phyloP scores from a whole-genome alignment of 805 yeast genomes.

The Komagataella mondaviorum region DNA sequence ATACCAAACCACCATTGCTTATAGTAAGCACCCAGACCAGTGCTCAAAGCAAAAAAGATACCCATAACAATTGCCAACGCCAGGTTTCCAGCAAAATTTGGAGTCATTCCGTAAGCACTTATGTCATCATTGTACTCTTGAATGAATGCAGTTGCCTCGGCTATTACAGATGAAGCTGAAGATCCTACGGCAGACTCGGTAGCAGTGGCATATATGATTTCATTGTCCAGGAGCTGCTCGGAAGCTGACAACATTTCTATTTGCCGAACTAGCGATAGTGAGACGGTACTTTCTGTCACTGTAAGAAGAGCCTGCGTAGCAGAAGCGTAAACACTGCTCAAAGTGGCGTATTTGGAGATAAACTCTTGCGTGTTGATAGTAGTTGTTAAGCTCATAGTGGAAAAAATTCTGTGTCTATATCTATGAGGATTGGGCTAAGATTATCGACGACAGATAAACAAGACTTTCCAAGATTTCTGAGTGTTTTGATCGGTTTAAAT shows the following conservation, averaged over 20 bases:
- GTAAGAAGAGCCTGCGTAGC: constrained; percentile 1
- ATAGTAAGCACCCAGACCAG: constrained; percentile 26
- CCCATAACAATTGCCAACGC: constrained; percentile 44
- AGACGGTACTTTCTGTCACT: no score
- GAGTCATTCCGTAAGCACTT: constrained; percentile 28
- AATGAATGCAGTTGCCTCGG: not conserved
- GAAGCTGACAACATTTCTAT: constrained; percentile 16
- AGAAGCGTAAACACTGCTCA: not conserved
- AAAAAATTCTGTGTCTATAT: no score
- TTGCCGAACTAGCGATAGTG: constrained; percentile 9
- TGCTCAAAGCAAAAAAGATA: constrained; percentile 27
- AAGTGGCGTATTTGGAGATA: not conserved
- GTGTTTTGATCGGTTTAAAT: not conserved
- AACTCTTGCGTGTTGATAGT: not conserved
- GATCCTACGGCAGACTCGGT: constrained; percentile 14
- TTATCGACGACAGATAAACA: not conserved
- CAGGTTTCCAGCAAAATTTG: constrained; percentile 43
- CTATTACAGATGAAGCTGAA: constrained; percentile 10
- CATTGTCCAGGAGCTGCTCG: constrained; percentile 15
- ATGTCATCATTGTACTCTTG: constrained; percentile 2
- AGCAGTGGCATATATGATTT: constrained; percentile 18
- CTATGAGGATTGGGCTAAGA: no score
- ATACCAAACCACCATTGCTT: constrained; percentile 55
- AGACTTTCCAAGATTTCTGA: not conserved
- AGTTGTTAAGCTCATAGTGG: not conserved